phyloP scores from a whole-genome alignment of 2,329 filamentous ascomycete species.

The Colletotrichum tofieldiae region DNA sequence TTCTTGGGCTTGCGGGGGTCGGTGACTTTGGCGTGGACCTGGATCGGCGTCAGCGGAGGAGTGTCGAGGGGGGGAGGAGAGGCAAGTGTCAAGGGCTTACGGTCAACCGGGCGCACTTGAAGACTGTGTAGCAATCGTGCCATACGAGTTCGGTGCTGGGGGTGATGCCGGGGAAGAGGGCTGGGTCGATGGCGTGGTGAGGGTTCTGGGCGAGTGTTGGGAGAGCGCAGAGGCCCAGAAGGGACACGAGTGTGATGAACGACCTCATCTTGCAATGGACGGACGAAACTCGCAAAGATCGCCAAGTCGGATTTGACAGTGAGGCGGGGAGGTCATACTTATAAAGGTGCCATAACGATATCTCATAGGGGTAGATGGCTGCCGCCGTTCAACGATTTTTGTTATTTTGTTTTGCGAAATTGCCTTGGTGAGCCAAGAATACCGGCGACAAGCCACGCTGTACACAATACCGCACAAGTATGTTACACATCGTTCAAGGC shows the following conservation, averaged over 20 bases:
- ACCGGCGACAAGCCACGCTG: not conserved
- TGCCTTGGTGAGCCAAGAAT: not conserved
- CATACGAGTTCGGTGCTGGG: slow-evolving; percentile 20
- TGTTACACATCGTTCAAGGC: not conserved
- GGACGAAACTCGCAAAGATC: not conserved
- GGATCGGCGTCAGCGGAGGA: not conserved
- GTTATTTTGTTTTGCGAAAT: too few species aligned
- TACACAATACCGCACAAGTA: not conserved
- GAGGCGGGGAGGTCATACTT: not conserved
- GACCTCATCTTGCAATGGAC: not conserved
- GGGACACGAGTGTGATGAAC: not conserved
- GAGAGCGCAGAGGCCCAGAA: not conserved
- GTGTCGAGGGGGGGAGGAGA: not conserved
- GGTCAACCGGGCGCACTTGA: slow-evolving; percentile 21
- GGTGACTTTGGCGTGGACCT: slow-evolving; percentile 26
- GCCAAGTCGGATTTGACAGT: not conserved
- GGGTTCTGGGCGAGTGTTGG: slow-evolving; percentile 9
- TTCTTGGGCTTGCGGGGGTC: slow-evolving; percentile 23
- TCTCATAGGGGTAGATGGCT: not conserved
- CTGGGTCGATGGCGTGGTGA: slow-evolving; percentile 8
- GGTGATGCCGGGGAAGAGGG: slow-evolving; percentile 3
- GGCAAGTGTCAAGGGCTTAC: not conserved
- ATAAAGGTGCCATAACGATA: not conserved
- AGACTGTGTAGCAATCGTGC: slow-evolving; percentile 25
- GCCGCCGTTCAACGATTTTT: not conserved